Evolutionary conservation across 345 rosid species (phyloP), one percentile per base, ranked within the genome.

Genomic region (Sonneratia alba): DNA sequence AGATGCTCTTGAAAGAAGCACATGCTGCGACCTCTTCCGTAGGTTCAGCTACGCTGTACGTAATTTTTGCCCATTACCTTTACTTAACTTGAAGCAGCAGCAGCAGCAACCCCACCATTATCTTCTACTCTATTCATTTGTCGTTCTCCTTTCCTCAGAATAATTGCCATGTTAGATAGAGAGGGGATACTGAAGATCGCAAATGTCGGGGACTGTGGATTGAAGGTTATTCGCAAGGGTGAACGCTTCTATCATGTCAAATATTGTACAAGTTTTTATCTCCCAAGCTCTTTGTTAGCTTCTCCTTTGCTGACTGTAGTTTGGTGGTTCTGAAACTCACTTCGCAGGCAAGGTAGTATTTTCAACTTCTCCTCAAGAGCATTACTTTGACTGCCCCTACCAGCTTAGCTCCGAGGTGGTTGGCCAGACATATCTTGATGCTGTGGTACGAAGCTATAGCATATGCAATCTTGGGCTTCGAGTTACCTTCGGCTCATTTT

Each of bases 131-230:
- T 53, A 5, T 36, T 12, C 16, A 38, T 48, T 19, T 56, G 36
- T 70, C 42, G 40, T 38, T 48, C 67, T 76, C 53, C 53, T 76
- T 82, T 69, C 49, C 74, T 55, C 74, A 91, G 98, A 73, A 85
- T 90, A 68, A 79, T 89, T 71, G 97, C 91, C 48, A 83, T 89
- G 95, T 81, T 87, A 78, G 95, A 89, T 82, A 88, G 83, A 56
- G 76, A 81, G 34, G 90, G 98, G 68, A 71, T 73, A 61, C 79
- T 94, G 49, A 94, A 85, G 82, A 79, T 88, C 18, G 93, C 95
- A 42, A 88, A 82, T 81, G 85, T 88, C 32, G 97, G 97, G 61
- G 96, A 94, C 77, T 91, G 96, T 83, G 98, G 97, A 80, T 79
- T 91, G 69, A 85, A 82, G 78, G 81, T 85, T 72, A 79, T 94